Evolutionary conservation across 2,329 filamentous ascomycete genomes (phyloP).

Genomic region (Scedosporium dehoogii): DNA sequence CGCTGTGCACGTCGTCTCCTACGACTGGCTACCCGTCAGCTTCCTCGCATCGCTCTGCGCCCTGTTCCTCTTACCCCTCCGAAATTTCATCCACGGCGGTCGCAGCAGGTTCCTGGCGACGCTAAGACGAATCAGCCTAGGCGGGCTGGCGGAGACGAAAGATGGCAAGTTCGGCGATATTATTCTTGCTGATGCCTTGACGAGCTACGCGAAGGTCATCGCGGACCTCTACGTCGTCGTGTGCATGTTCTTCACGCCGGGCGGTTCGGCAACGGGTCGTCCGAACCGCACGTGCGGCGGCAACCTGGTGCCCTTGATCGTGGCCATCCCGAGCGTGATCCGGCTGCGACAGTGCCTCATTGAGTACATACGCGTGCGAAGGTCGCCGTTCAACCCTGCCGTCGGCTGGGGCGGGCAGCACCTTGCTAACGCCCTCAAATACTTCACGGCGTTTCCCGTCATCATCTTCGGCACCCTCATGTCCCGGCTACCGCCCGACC

Average conservation of each 20-base stretch:
- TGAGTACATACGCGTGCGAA: conserved; percentile 66
- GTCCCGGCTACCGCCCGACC: conserved; percentile 36
- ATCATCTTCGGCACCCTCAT: conserved; percentile 71
- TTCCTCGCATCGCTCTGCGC: conserved; percentile 66
- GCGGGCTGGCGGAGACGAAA: conserved; percentile 74
- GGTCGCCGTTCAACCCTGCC: conserved; percentile 42
- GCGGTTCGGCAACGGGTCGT: conserved; percentile 63
- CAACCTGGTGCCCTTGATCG: conserved; percentile 70
- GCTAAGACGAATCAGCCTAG: conserved; percentile 68
- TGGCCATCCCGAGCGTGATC: conserved; percentile 74
- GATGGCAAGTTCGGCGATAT: conserved; percentile 91
- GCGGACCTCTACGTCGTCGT: conserved; percentile 80
- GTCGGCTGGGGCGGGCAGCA: conserved; percentile 75
- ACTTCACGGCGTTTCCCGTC: conserved; percentile 87
- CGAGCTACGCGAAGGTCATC: conserved; percentile 86
- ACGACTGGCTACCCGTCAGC: conserved; percentile 78
- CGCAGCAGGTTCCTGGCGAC: conserved; percentile 67
- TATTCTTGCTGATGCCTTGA: conserved; percentile 84
- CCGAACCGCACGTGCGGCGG: conserved; percentile 79
- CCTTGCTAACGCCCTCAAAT: conserved; percentile 89
- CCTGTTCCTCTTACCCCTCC: conserved; percentile 64
- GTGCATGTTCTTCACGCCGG: conserved; percentile 78
- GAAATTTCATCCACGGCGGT: conserved; percentile 57
- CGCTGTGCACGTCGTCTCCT: conserved; percentile 58
- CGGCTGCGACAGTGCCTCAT: conserved; percentile 87